Percentiles rank a stretch among this genome's conserved stretches.
Evolutionary conservation across 2,329 filamentous ascomycete genomes (phyloP).

Genomic region (Chrysosporium keratinophilum): DNA sequence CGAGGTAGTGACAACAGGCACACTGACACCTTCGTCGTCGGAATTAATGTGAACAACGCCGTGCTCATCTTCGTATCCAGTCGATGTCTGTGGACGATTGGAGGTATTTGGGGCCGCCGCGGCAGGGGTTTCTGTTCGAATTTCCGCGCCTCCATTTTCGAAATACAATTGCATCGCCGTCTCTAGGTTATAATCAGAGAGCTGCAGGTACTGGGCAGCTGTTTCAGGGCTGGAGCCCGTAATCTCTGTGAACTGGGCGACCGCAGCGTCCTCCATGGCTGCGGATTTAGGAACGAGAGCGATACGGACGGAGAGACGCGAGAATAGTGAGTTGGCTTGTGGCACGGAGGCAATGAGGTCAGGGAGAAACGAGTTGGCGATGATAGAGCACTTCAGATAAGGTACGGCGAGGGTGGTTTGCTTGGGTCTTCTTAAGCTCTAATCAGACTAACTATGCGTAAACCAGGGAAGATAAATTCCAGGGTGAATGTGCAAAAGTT

Average conservation of each 20-base stretch:
- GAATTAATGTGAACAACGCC: slow-evolving; percentile 67
- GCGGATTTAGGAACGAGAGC: background rate
- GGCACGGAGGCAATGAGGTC: background rate
- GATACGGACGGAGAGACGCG: background rate
- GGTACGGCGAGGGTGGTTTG: background rate
- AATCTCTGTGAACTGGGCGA: slow-evolving; percentile 70
- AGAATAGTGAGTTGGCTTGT: background rate
- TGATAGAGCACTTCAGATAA: background rate
- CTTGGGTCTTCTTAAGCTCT: background rate
- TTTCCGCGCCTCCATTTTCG: slow-evolving; percentile 61
- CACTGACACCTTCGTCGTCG: slow-evolving; percentile 54
- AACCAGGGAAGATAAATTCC: background rate
- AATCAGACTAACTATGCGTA: background rate
- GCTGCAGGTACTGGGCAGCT: slow-evolving; percentile 69
- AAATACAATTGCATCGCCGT: slow-evolving; percentile 85
- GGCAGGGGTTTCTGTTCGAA: slow-evolving; percentile 30
- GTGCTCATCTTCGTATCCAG: slow-evolving; percentile 43
- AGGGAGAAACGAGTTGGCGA: background rate
- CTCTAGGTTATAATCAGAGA: slow-evolving; percentile 74
- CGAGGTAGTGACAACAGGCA: slow-evolving; percentile 23
- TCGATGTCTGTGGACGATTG: slow-evolving; percentile 17
- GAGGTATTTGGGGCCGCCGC: slow-evolving; percentile 26
- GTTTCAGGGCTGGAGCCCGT: slow-evolving; percentile 64
- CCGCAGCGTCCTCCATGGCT: slow-evolving; percentile 57
- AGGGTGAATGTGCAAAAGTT: background rate